Evolutionary conservation across 306 rosid genomes (phyloP).

Genomic region (Lotus japonicus): DNA sequence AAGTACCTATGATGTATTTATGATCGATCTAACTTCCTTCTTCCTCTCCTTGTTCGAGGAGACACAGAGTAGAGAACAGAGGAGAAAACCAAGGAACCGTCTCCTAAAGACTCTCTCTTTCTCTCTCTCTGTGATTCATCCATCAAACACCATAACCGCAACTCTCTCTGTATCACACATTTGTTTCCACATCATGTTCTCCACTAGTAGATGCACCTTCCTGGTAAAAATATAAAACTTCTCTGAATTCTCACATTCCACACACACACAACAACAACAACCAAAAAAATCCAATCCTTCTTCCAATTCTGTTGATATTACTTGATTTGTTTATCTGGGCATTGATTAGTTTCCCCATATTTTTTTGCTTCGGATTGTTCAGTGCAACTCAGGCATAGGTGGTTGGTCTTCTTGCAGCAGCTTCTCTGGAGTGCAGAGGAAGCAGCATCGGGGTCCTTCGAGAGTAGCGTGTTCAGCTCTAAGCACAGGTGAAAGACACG

Average conservation of each 20-base stretch:
- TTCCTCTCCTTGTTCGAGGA: neutral
- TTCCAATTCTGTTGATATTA: neutral
- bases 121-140: neutral
- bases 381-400: slow-evolving; percentile 43
- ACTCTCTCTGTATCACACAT: slow-evolving; percentile 27
- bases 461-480: slow-evolving; percentile 45
- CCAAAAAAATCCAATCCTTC: neutral
- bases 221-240: slow-evolving; percentile 29
- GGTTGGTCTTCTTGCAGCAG: slow-evolving; percentile 25
- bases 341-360: neutral
- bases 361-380: neutral
- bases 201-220: slow-evolving; percentile 39
- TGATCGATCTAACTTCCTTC: neutral
- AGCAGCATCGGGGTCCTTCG: slow-evolving; percentile 23
- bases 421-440: slow-evolving; percentile 31
- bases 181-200: slow-evolving; percentile 44
- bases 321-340: neutral
- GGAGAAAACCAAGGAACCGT: neutral
- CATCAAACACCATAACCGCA: slow-evolving; percentile 21
- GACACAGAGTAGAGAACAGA: neutral
- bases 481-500: slow-evolving; percentile 30
- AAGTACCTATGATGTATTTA: no score
- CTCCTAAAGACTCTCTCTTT: slow-evolving; percentile 11
- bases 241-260: slow-evolving; percentile 18
- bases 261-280: neutral